phyloP scores from a whole-genome alignment of 1,284 basidiomycete species.

The Sphaerobolus stellatus region DNA sequence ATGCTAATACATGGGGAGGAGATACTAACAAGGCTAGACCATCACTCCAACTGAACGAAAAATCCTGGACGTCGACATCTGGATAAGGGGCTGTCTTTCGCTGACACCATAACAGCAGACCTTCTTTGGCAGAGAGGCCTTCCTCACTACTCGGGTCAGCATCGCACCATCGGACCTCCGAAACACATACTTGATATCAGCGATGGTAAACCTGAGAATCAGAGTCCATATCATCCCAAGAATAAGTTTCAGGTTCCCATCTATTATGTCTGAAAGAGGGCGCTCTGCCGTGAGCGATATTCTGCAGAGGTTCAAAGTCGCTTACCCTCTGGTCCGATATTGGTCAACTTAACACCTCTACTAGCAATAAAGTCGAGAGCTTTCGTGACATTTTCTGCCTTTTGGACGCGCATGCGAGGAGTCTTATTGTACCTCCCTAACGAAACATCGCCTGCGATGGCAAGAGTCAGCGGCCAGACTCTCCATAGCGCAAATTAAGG shows the following conservation, averaged over 20 bases:
- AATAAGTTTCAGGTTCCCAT: slow-evolving; percentile 96
- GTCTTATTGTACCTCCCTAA: slow-evolving; percentile 89
- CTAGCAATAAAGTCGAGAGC: slow-evolving; percentile 95
- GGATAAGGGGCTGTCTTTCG: slow-evolving; percentile 91
- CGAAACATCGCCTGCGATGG: slow-evolving; percentile 72
- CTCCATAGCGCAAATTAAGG: background rate
- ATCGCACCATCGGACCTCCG: background rate
- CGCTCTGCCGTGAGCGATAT: background rate
- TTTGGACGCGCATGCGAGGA: slow-evolving; percentile 92
- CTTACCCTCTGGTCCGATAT: slow-evolving; percentile 91
- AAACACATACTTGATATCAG: slow-evolving; percentile 80
- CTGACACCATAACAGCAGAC: slow-evolving; percentile 95
- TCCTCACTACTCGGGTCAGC: slow-evolving; percentile 73
- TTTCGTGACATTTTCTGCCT: slow-evolving; percentile 97
- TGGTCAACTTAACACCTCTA: slow-evolving; percentile 93
- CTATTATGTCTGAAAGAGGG: slow-evolving; percentile 79
- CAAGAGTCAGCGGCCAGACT: background rate
- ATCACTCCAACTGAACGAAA: slow-evolving; percentile 89
- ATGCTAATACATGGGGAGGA: slow-evolving; percentile 3
- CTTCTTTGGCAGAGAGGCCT: slow-evolving; percentile 95
- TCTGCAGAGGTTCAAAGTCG: background rate
- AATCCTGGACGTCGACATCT: slow-evolving; percentile 92
- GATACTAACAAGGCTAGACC: slow-evolving; percentile 85
- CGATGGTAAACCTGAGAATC: slow-evolving; percentile 95
- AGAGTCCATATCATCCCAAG: slow-evolving; percentile 99